Evolutionary conservation across 768 basidiomycete species (phyloP).

Genomic region (Leccinum disarticulatum): DNA sequence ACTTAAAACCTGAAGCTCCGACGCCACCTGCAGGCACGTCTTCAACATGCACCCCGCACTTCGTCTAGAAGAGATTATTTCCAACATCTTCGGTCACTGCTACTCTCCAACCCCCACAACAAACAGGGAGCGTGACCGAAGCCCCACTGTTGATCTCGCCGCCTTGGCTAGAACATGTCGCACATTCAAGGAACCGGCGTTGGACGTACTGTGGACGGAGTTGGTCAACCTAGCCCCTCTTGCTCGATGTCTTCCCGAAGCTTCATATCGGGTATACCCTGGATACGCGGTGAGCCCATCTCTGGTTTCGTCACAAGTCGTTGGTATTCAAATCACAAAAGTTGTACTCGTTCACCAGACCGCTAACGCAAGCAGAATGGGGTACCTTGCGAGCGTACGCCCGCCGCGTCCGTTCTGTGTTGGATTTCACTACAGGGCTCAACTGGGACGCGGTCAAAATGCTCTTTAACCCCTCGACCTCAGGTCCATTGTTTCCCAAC

Average conservation of each 20-base stretch:
- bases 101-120: neutral
- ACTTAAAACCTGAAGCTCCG: neutral
- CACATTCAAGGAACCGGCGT: constrained; percentile 19
- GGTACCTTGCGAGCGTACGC: constrained; percentile 5
- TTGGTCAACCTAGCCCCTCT: constrained; percentile 13
- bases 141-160: constrained; percentile 8
- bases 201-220: constrained; percentile 19
- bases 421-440: constrained; percentile 14
- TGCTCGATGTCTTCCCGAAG: constrained; percentile 12
- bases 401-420: constrained; percentile 6
- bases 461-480: constrained; percentile 15
- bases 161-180: constrained; percentile 18
- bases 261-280: neutral
- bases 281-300: constrained; percentile 1
- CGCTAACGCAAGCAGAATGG: constrained; percentile 7
- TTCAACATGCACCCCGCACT: constrained; percentile 7
- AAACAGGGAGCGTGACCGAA: neutral
- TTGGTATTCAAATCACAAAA: neutral
- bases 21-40: neutral
- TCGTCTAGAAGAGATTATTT: constrained; percentile 10
- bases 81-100: constrained; percentile 16
- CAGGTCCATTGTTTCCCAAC: constrained; percentile 20
- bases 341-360: constrained; percentile 10
- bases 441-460: constrained; percentile 12
- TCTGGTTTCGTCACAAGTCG: neutral